Conservation (phyloP, 1,284 basidiomycete species). For the Sporisorium exsertum region DNA sequence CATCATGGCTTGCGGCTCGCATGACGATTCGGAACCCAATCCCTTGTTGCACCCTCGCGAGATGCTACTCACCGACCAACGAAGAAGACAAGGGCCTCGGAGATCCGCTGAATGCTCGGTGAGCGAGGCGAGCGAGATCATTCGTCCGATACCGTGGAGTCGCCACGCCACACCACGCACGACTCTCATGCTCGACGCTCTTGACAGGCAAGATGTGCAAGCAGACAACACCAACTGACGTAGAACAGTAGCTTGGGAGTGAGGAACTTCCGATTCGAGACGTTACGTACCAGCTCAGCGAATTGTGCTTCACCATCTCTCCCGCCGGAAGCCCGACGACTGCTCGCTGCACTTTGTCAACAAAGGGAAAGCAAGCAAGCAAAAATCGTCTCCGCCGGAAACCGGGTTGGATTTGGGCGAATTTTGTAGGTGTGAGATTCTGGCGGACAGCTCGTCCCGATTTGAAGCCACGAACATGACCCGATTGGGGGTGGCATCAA, state of each 20-base stretch:
- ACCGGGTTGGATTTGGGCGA: not conserved
- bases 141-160: no score
- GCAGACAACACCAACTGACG: no score
- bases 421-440: not conserved
- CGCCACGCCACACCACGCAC: not conserved
- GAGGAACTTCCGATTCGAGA: no score
- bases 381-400: no score
- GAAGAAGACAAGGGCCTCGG: not conserved
- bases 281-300: no score
- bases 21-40: not conserved
- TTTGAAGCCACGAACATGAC: not conserved
- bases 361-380: not conserved
- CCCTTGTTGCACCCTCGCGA: not conserved
- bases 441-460: not conserved
- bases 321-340: not conserved
- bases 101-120: not conserved
- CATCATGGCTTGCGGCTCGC: not conserved
- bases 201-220: not conserved
- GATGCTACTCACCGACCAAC: not conserved
- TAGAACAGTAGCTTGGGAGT: no score
- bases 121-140: not conserved
- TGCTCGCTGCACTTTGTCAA: not conserved
- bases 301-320: not conserved
- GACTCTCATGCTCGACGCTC: not conserved
- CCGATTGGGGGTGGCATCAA: slow-evolving; percentile 15